Base-by-base conservation (phyloP, 1,139 yeast genomes). In the Blastobotrys persicus region DNA sequence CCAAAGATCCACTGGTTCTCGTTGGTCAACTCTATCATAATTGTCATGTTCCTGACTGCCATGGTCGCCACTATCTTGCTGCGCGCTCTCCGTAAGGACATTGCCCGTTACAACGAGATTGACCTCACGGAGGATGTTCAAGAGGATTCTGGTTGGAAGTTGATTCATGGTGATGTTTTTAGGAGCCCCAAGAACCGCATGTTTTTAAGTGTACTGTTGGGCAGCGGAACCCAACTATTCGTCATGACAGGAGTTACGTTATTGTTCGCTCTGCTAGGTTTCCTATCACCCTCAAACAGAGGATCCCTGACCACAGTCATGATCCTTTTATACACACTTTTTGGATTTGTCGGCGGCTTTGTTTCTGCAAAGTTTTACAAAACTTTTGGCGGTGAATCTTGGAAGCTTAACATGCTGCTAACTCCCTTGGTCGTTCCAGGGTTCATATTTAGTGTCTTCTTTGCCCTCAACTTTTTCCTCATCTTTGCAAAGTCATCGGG, bases 91-190 rank as follows among this genome's bases (percentile, higher is more conserved):
- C 86, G 81, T 66, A 84, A 80, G 64, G 98, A 92, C 67, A 87
- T 91, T 60, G 79, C 85, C 54, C 84, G 86, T 60, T 94, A 94
- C 70, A 91, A 91, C 65, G 95, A 89, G 65, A 79, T 91, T 57
- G 89, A 85, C 64, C 75, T 88, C 57, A 72, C 69, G 48, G 95
- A 88, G 62, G 96, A 88, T 55, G 80, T 88, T 50, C 83, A 88
- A 54, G 97, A 91, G 63, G 98, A 94, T 66, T 79, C 91, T 64
- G 98, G 99, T 38, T 92, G 99, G 99, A 94, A 94, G 68, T 77
- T 92, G 57, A 83, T 91, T 42, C 95, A 92, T 64, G 98, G 97
- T 53, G 98, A 92, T 66, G 89, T 92, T 32, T 92, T 92, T 75
- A 79, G 98, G 66, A 74, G 92, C 4, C 98, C 98, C 37, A 69